Conservation (phyloP, 176 grass and related monocot species). For the Poa pratensis region DNA sequence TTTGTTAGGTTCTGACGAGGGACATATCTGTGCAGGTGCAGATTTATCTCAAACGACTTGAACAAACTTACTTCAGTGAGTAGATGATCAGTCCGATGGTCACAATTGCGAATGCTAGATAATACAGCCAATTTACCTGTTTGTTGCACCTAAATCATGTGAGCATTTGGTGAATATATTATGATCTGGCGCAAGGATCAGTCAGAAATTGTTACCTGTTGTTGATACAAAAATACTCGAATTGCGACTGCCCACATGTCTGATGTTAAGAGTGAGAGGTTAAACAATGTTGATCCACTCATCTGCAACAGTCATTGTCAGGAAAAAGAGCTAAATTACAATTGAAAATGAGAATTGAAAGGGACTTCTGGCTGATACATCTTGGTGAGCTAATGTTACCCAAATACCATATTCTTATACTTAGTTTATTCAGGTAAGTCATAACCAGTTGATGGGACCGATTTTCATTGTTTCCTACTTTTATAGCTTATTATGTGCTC, state of each 20-base stretch:
- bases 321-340: background rate
- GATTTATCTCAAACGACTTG: background rate
- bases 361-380: background rate
- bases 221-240: slow-evolving; percentile 60
- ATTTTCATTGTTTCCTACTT: slow-evolving; percentile 1
- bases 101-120: slow-evolving; percentile 61
- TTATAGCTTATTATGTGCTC: background rate
- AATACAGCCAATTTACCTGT: slow-evolving; percentile 61
- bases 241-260: slow-evolving; percentile 70
- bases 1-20: slow-evolving; percentile 18
- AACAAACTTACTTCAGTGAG: slow-evolving; percentile 53
- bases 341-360: slow-evolving; percentile 15
- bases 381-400: slow-evolving; percentile 4
- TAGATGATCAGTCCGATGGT: slow-evolving; percentile 57
- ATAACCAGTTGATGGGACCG: background rate
- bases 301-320: slow-evolving; percentile 43
- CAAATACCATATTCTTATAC: background rate
- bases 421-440: slow-evolving; percentile 27
- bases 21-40: background rate
- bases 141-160: slow-evolving; percentile 17
- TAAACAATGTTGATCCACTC: slow-evolving; percentile 66
- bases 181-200: background rate
- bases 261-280: slow-evolving; percentile 63
- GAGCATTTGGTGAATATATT: slow-evolving; percentile 29
- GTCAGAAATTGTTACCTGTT: slow-evolving; percentile 48